Conservation (phyloP, 495 filamentous ascomycete species). For the Neurospora sp. region DNA sequence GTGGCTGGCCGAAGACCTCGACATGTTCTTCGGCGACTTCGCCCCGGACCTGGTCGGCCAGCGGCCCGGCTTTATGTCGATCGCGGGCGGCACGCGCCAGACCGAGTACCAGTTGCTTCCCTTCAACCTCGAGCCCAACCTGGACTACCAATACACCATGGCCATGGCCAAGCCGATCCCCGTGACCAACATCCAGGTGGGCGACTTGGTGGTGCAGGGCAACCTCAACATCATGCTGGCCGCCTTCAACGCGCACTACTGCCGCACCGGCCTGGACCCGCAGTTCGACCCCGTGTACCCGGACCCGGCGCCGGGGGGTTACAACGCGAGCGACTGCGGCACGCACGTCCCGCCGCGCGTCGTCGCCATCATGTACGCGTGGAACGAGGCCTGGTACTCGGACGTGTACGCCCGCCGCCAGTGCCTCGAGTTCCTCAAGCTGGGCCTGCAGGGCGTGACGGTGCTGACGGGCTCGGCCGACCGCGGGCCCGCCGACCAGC, state of each 20-base stretch:
- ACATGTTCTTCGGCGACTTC: conserved; percentile 47
- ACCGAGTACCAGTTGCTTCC: conserved; percentile 13
- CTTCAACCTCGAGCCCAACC: conserved; percentile 15
- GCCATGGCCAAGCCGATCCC: conserved; percentile 43
- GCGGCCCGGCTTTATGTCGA: conserved; percentile 12
- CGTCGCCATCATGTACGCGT: conserved; percentile 24
- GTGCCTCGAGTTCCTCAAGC: conserved; percentile 43
- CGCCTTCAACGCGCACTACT: conserved; percentile 50
- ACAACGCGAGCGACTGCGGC: conserved; percentile 37
- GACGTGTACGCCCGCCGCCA: conserved; percentile 18
- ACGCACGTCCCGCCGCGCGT: conserved; percentile 24
- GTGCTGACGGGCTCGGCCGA: conserved; percentile 50
- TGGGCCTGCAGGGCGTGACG: conserved; percentile 49
- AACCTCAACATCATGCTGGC: conserved; percentile 39
- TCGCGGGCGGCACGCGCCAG: conserved; percentile 14
- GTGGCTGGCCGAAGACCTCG: conserved; percentile 35
- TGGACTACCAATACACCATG: conserved; percentile 24
- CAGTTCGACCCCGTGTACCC: conserved; percentile 40
- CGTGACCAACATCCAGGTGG: conserved; percentile 45
- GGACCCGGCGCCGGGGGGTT: conserved; percentile 18
- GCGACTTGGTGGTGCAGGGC: conserved; percentile 35
- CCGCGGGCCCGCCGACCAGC: conserved; percentile 36
- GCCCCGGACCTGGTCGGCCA: conserved; percentile 6
- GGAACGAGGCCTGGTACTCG: conserved; percentile 18
- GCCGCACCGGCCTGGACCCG: conserved; percentile 27